phyloP scores from a whole-genome alignment of 163 green algal genomes.

The Scenedesmus sp. region DNA sequence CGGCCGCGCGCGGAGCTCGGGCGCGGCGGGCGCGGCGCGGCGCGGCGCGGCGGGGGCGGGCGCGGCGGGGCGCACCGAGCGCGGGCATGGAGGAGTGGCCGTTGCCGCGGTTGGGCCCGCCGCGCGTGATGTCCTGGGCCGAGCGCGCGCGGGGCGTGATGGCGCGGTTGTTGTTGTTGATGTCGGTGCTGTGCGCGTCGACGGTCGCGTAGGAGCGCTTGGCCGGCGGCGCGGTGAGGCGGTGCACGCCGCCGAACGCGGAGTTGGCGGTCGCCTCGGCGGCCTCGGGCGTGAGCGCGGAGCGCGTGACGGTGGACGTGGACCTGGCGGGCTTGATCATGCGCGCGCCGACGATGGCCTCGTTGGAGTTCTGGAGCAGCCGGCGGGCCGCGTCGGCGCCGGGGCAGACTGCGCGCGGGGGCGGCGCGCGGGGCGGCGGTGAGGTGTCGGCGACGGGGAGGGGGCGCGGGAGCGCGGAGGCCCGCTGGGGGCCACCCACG shows the following conservation, averaged over 20 bases:
- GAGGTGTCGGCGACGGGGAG: no score
- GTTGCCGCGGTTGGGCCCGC: neutral
- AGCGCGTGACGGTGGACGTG: neutral
- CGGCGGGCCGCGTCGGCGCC: neutral
- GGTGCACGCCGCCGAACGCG: neutral
- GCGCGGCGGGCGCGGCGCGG: no score
- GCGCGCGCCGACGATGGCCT: neutral
- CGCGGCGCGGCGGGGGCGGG: no score
- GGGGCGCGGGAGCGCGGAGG: neutral
- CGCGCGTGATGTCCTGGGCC: neutral
- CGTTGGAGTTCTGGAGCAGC: neutral
- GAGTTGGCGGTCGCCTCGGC: neutral
- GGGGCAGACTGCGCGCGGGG: no score
- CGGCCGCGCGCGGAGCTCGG: no score
- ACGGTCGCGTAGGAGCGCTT: neutral
- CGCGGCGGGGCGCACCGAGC: neutral
- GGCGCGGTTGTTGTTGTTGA: slow-evolving; percentile 3
- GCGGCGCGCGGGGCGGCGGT: no score
- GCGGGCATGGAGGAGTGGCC: neutral
- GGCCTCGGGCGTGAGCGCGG: neutral
- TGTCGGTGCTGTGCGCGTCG: neutral
- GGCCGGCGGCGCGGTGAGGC: neutral
- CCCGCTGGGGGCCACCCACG: neutral
- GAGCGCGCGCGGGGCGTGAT: neutral
- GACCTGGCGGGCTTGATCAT: neutral